A percentile compares a stretch with the other conserved stretches of the same genome.
Evolutionary conservation across 306 rosid species (phyloP).

Genomic region (Lupinus albus): DNA sequence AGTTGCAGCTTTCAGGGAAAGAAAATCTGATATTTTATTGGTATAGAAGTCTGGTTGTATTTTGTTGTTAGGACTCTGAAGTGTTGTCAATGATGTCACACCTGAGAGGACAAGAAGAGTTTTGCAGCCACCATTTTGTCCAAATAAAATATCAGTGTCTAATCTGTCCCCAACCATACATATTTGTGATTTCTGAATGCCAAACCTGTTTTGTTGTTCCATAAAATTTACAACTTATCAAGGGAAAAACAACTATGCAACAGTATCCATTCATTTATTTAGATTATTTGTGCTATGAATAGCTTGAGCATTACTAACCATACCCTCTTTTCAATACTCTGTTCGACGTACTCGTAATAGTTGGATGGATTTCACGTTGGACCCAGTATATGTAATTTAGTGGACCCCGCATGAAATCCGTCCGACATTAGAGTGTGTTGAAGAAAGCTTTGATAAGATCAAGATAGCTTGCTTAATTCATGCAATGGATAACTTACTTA

Average conservation of each 20-base stretch:
- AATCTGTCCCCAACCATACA: slow-evolving; percentile 99
- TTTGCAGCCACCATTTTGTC: slow-evolving; percentile 97
- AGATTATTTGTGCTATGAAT: slow-evolving; percentile 21
- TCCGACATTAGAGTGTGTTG: no score
- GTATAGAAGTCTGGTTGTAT: slow-evolving; percentile 93
- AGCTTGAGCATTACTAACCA: no score
- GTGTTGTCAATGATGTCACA: slow-evolving; percentile 70
- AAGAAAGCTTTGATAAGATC: no score
- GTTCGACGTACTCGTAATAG: no score
- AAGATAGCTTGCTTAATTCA: neutral
- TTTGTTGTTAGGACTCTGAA: slow-evolving; percentile 75
- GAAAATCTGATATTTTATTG: slow-evolving; percentile 83
- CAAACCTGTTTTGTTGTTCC: slow-evolving; percentile 60
- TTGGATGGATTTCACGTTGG: no score
- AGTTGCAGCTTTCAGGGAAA: slow-evolving; percentile 73
- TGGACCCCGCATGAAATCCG: no score
- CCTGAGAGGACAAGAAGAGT: slow-evolving; percentile 97
- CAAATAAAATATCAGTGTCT: slow-evolving; percentile 92
- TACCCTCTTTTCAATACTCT: no score
- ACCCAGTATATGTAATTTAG: no score
- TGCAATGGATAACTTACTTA: slow-evolving; percentile 55
- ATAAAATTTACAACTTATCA: slow-evolving; percentile 29
- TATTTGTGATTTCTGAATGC: slow-evolving; percentile 84
- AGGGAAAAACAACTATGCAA: neutral
- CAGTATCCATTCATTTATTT: neutral